Percentiles rank a stretch among this genome's conserved stretches.
phyloP scores from a whole-genome alignment of 2,329 filamentous ascomycete genomes.

The Penicillium sp. region DNA sequence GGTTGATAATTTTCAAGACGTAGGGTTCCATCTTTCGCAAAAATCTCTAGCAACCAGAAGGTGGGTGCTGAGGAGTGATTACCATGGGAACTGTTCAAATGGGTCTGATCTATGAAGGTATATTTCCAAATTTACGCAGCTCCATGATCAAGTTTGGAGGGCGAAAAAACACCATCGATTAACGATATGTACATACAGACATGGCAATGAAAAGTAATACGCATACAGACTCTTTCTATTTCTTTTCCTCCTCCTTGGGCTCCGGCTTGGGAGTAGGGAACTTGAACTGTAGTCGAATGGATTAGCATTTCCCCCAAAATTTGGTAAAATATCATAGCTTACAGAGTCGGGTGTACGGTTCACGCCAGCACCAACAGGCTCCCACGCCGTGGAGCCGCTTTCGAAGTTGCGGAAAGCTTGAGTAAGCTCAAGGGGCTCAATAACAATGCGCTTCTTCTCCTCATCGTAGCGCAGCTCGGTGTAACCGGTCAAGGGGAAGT shows the following conservation, averaged over 20 bases:
- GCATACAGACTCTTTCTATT: conserved; percentile 57
- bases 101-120: not conserved
- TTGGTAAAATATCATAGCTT: conserved; percentile 32
- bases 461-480: conserved; percentile 98
- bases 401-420: conserved; percentile 99
- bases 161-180: conserved; percentile 22
- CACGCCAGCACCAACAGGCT: conserved; percentile 68
- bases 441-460: conserved; percentile 99
- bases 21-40: too few relatives aligned
- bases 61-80: too few relatives aligned
- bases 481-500: conserved; percentile 96
- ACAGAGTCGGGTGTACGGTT: conserved; percentile 74
- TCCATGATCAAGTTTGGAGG: not conserved
- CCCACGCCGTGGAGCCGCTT: conserved; percentile 72
- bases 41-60: too few relatives aligned
- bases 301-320: conserved; percentile 7
- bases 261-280: conserved; percentile 94
- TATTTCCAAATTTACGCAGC: not conserved
- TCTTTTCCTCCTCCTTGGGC: conserved; percentile 87
- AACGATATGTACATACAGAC: conserved; percentile 41
- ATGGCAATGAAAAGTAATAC: conserved; percentile 35
- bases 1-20: too few relatives aligned
- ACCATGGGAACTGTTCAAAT: too few relatives aligned
- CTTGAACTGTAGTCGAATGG: conserved; percentile 65
- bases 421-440: conserved; percentile 94